Evolutionary conservation across 1,284 basidiomycete species (phyloP).

Genomic region (Moesziomyces parantarcticus): DNA sequence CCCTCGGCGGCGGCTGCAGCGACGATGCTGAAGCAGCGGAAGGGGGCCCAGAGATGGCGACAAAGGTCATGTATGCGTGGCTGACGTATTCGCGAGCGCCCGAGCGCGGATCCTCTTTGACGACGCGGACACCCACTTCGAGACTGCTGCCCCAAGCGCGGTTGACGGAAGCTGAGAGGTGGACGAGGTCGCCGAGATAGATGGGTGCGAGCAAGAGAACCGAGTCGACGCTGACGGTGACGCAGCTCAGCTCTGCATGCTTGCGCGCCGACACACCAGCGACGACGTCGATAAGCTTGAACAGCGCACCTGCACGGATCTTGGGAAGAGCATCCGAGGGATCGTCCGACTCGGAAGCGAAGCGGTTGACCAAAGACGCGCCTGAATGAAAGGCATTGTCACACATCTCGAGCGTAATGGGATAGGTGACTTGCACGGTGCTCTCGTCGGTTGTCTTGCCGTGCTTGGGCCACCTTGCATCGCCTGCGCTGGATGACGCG

Average conservation of each 20-base stretch:
- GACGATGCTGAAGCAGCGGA: conserved; percentile 14
- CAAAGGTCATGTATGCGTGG: conserved; percentile 69
- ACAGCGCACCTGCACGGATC: conserved; percentile 67
- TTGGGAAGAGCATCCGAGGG: conserved; percentile 16
- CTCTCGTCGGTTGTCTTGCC: conserved; percentile 47
- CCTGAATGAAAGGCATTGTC: conserved; percentile 39
- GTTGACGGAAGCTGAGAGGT: conserved; percentile 67
- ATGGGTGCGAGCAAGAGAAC: conserved; percentile 63
- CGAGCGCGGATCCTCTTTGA: conserved; percentile 59
- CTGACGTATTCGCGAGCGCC: conserved; percentile 65
- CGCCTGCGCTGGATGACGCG: background rate
- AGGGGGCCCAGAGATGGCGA: conserved; percentile 43
- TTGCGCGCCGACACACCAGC: conserved; percentile 68
- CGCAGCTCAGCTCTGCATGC: conserved; percentile 65
- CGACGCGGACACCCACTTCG: conserved; percentile 68
- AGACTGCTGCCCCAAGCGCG: conserved; percentile 68
- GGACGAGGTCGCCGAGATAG: conserved; percentile 59
- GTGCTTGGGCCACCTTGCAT: conserved; percentile 1
- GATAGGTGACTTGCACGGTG: conserved; percentile 54
- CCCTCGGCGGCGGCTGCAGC: conserved; percentile 31
- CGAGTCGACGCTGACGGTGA: conserved; percentile 68
- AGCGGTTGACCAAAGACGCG: conserved; percentile 6
- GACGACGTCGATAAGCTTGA: conserved; percentile 69
- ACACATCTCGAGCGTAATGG: conserved; percentile 54
- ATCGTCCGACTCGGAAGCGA: conserved; percentile 9